Base-by-base conservation (phyloP, 2,329 filamentous ascomycete genomes). In the Whalleya microplaca region DNA sequence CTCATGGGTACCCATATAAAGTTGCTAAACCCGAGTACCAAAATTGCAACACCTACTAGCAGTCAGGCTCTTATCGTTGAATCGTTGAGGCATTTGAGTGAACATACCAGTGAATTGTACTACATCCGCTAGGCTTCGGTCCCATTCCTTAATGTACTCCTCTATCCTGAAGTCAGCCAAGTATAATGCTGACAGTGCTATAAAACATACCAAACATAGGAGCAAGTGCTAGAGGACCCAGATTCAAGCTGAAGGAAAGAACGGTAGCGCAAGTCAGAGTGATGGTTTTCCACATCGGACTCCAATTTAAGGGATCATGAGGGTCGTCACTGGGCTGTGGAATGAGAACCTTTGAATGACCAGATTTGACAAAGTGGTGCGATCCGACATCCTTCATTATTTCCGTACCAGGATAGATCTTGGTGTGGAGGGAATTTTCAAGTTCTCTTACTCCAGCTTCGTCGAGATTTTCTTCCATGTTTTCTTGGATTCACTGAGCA, bases 341-440 rank as follows among this genome's bases (percentile, higher is more conserved):
- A n/a, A 80, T 71, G 7, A 81, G 67, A 16, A 82, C 75, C 3
- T 76, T 49, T 1, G 81, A 71, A 21, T 67, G 65, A 19, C 70
- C 68, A 20, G 76, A 75, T 64, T 87, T 88, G 65, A 88, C 83
- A 64, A 88, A 88, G 69, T 87, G 85, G 70, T 86, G 83, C 1
- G 75, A 74, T 19, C 83, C 84, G 40, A 87, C 79, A 75, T 89
- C 73, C 40, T 64, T 69, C 75, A 76, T 76, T 53, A 76, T 72
- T 67, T 76, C 74, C 3, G 68, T 67, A 16, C 71, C 72, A 4
- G 70, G 68, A 52, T 72, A 73, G 63, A 74, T 73, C 51, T 65
- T 70, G 50, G 63, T 75, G 49, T 66, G 55, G 14, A 71, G 63
- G 27, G 66, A 64, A 23, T 66, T 58, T 61, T 64, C 48, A 16